Evolutionary conservation across 73 alveolate genomes (phyloP), one percentile per base, ranked within the genome.

Genomic region (Tetrahymena malaccensis): DNA sequence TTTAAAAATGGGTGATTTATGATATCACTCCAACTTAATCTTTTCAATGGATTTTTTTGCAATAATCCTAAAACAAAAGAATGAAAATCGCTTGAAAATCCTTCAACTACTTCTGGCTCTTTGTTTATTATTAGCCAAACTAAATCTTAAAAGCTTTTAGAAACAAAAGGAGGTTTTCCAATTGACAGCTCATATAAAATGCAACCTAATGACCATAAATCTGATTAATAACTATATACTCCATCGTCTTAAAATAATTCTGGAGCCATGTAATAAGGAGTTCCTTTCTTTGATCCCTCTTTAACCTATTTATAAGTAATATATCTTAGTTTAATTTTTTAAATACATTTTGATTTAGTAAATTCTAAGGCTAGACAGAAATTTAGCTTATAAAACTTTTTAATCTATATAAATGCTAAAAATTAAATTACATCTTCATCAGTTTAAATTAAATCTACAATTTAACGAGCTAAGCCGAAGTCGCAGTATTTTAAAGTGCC

Each of bases 191-290:
- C 99, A 95, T 98, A 98, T 40, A 98, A 95, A 34, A 98, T 97
- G 94, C 99, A 98, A 40, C 99, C 99, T 94, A 98, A 96, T 17
- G 99, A 96, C 98, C 99, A 98, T 94, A 98, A 96, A 98, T 98
- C 99, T 15, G 98, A 96, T 93, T 96, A 95, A 96, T 95, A 97
- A 57, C 98, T 93, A 96, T 98, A 98, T 17, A 96, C 97, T 35
- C 99, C 99, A 84, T 93, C 98, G 50, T 98, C 99, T 34, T 96
- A 97, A 94, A 98, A 98, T 35, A 98, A 96, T 55, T 98, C 99
- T 15, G 99, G 99, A 34, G 99, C 99, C 99, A 98, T 98, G 95
- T 98, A 98, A 93, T 85, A 98, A 43, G 99, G 99, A 34, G 99
- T 94, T 34, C 99, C 99, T 31, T 94, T 96, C 34, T 97, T 97